phyloP scores from a whole-genome alignment of 73 alveolate genomes.

The Paramecium tetraurelia region DNA sequence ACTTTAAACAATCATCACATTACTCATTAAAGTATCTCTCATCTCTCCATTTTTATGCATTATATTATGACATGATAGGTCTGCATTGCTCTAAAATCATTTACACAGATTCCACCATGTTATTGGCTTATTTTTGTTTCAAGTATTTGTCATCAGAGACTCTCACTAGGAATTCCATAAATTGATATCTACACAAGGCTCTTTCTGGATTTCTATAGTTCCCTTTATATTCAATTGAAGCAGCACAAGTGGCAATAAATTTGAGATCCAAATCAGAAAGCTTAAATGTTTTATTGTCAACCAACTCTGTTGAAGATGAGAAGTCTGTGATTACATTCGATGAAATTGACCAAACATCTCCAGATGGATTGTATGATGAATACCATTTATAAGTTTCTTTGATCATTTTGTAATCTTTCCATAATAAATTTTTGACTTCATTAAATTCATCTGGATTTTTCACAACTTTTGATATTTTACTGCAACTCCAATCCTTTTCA shows the following conservation, averaged over 20 bases:
- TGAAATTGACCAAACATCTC: slow-evolving; percentile 63
- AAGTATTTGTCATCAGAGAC: slow-evolving; percentile 66
- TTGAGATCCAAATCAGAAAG: slow-evolving; percentile 71
- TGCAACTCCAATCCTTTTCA: slow-evolving; percentile 64
- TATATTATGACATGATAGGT: slow-evolving; percentile 52
- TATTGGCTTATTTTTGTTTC: slow-evolving; percentile 37
- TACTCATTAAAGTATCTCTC: slow-evolving; percentile 72
- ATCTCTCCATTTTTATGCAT: slow-evolving; percentile 75
- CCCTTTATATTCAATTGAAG: slow-evolving; percentile 59
- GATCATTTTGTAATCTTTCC: slow-evolving; percentile 35
- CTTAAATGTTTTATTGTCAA: slow-evolving; percentile 55
- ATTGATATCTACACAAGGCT: slow-evolving; percentile 63
- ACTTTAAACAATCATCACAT: slow-evolving; percentile 71
- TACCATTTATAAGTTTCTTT: slow-evolving; percentile 66
- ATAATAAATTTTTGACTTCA: slow-evolving; percentile 61
- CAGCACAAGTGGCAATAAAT: slow-evolving; percentile 63
- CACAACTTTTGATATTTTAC: slow-evolving; percentile 62
- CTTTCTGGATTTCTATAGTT: slow-evolving; percentile 68
- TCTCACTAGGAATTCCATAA: slow-evolving; percentile 72
- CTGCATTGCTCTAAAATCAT: slow-evolving; percentile 64
- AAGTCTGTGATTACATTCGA: slow-evolving; percentile 63
- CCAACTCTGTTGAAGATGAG: slow-evolving; percentile 16
- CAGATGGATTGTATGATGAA: slow-evolving; percentile 57
- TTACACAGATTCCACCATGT: slow-evolving; percentile 66
- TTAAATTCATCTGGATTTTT: slow-evolving; percentile 62